Conservation (phyloP, 2,329 filamentous ascomycete genomes). For the Sporothrix protearum region DNA sequence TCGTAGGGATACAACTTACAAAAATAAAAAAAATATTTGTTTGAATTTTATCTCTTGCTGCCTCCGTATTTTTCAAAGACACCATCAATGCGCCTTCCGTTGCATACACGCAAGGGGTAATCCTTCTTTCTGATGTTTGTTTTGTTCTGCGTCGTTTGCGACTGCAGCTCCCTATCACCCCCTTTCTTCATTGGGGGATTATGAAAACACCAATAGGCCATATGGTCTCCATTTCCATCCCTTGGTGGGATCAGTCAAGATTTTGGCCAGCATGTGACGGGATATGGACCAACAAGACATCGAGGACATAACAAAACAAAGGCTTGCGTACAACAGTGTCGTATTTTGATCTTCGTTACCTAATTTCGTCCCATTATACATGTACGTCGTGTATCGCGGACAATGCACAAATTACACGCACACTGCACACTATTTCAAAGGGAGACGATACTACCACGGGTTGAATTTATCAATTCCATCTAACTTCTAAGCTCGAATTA, state of each 20-base stretch:
- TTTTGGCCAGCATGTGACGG: neutral
- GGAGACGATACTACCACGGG: neutral
- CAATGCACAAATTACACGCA: neutral
- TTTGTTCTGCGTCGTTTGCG: neutral
- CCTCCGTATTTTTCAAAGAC: slow-evolving; percentile 14
- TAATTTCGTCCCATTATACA: neutral
- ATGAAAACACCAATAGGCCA: neutral
- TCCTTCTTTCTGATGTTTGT: neutral
- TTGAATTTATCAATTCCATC: neutral
- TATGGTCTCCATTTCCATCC: neutral
- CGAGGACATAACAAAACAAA: neutral
- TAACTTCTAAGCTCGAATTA: no score
- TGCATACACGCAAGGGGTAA: slow-evolving; percentile 1
- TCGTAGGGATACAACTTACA: neutral
- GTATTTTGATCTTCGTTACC: neutral
- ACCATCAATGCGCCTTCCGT: neutral
- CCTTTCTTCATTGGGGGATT: slow-evolving; percentile 2
- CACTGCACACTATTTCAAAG: neutral
- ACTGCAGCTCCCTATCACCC: neutral
- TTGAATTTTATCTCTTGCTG: neutral
- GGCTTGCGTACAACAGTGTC: neutral
- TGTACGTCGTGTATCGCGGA: neutral
- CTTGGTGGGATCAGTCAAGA: neutral
- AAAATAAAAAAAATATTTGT: neutral
- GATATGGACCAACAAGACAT: neutral